These are phyloP conservation scores for Phytophthora syringae DNA, from an alignment of 352 stramenopile genomes.

Conservation along the genomic window DNA sequence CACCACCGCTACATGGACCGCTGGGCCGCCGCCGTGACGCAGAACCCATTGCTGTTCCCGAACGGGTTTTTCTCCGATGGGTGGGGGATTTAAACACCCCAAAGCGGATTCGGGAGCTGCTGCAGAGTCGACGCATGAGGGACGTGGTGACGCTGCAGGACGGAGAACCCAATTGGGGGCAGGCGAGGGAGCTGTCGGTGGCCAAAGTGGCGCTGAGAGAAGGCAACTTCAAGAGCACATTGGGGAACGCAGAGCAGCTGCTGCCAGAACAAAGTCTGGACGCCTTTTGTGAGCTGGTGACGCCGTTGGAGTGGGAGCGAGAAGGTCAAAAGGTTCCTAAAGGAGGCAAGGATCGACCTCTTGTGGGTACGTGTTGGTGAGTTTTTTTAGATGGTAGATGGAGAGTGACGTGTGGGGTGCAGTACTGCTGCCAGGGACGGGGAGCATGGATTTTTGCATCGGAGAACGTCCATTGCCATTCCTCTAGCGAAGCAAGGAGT, in stretches of 20 bases:
- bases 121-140: conserved; percentile 71
- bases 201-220: conserved; percentile 55
- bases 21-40: conserved; percentile 68
- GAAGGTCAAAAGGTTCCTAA: conserved; percentile 20
- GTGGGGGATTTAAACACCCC: conserved; percentile 77
- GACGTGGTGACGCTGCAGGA: conserved; percentile 49
- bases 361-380: conserved; percentile 43
- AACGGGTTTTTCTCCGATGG: conserved; percentile 84
- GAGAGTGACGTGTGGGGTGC: conserved; percentile 13
- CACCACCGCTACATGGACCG: conserved; percentile 80
- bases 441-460: conserved; percentile 84
- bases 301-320: conserved; percentile 58
- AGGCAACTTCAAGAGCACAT: conserved; percentile 63
- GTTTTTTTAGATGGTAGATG: background rate
- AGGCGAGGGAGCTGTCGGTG: conserved; percentile 26
- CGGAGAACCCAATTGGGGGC: conserved; percentile 42
- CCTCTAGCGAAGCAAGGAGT: conserved; percentile 68
- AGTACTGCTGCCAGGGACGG: conserved; percentile 77
- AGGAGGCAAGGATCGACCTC: conserved; percentile 36
- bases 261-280: conserved; percentile 63
- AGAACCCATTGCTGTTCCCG: conserved; percentile 79
- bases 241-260: conserved; percentile 61
- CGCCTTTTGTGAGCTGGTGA: conserved; percentile 75
- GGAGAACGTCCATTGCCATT: conserved; percentile 64
- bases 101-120: conserved; percentile 53